phyloP scores from a whole-genome alignment of 1,284 basidiomycete genomes.

The Mycena citricolor region DNA sequence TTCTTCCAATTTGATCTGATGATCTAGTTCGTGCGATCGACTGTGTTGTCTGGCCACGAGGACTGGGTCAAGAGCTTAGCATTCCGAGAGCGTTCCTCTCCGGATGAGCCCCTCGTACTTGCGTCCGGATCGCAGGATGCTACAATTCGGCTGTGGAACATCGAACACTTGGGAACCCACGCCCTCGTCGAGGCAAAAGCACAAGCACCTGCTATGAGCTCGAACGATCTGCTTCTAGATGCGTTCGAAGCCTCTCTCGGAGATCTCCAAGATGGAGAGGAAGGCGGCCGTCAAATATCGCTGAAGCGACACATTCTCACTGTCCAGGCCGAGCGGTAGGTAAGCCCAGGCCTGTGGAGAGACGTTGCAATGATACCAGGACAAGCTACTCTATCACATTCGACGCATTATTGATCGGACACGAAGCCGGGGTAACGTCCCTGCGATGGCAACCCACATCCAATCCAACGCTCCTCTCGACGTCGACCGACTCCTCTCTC shows the following conservation, averaged over 20 bases:
- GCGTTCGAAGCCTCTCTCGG: slow-evolving; percentile 83
- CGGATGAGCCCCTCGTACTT: slow-evolving; percentile 50
- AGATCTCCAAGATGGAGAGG: slow-evolving; percentile 62
- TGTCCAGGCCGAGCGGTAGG: slow-evolving; percentile 55
- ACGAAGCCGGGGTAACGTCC: slow-evolving; percentile 89
- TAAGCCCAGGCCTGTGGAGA: slow-evolving; percentile 30
- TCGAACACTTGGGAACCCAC: slow-evolving; percentile 43
- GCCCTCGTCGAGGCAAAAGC: slow-evolving; percentile 16
- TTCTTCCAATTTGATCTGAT: not conserved
- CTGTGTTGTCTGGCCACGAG: slow-evolving; percentile 82
- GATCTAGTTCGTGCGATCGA: slow-evolving; percentile 56
- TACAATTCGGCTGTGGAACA: slow-evolving; percentile 88
- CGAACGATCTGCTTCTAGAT: slow-evolving; percentile 77
- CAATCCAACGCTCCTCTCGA: slow-evolving; percentile 70
- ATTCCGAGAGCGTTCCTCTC: slow-evolving; percentile 46
- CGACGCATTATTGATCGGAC: slow-evolving; percentile 89
- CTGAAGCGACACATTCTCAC: slow-evolving; percentile 78
- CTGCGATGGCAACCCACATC: slow-evolving; percentile 68
- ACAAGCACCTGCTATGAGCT: slow-evolving; percentile 31
- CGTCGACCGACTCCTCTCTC: slow-evolving; percentile 89
- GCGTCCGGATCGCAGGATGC: slow-evolving; percentile 93
- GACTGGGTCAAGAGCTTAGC: slow-evolving; percentile 88
- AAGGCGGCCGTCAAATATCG: slow-evolving; percentile 81
- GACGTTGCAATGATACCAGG: slow-evolving; percentile 15
- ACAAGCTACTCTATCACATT: slow-evolving; percentile 70